phyloP scores from a whole-genome alignment of 2,329 filamentous ascomycete genomes.

The Aspergillus arachidicola region DNA sequence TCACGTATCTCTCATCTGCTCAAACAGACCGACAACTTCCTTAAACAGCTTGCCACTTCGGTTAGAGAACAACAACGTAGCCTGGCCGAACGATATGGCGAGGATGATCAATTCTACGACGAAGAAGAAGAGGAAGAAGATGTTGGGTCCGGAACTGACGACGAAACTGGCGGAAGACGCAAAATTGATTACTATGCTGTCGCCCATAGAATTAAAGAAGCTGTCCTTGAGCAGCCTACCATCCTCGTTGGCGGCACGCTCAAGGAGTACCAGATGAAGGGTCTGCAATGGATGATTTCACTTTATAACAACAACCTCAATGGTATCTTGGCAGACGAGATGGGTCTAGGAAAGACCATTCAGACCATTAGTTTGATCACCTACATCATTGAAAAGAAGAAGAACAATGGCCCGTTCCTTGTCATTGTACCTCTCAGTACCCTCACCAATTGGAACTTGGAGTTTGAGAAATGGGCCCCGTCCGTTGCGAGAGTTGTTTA shows the following conservation, averaged over 20 bases:
- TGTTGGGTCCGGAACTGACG: conserved; percentile 67
- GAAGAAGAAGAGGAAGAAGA: conserved; percentile 66
- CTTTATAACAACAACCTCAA: conserved; percentile 99
- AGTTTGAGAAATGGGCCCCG: conserved; percentile 99
- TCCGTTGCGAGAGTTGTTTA: conserved; percentile 86
- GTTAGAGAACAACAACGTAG: conserved; percentile 92
- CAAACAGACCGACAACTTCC: conserved; percentile 95
- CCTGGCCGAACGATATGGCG: conserved; percentile 76
- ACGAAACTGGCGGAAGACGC: conserved; percentile 61
- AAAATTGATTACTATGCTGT: conserved; percentile 99
- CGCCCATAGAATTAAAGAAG: conserved; percentile 92
- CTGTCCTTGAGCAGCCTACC: conserved; percentile 76
- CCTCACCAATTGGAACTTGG: conserved; percentile 96
- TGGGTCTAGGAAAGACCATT: conserved; percentile 99
- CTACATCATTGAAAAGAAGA: conserved; percentile 94
- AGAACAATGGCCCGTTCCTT: conserved; percentile 86
- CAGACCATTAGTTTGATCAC: conserved; percentile 98
- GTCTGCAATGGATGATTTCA: conserved; percentile 99
- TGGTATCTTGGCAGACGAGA: conserved; percentile 96
- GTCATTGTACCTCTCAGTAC: conserved; percentile 98
- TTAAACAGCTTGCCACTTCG: conserved; percentile 91
- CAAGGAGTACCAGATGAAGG: conserved; percentile 98
- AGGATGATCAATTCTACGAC: conserved; percentile 57
- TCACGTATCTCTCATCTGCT: conserved; percentile 97
- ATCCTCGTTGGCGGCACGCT: conserved; percentile 90